Base-by-base conservation (phyloP, 805 yeast genomes). In the Phaffomyces opuntiae region DNA sequence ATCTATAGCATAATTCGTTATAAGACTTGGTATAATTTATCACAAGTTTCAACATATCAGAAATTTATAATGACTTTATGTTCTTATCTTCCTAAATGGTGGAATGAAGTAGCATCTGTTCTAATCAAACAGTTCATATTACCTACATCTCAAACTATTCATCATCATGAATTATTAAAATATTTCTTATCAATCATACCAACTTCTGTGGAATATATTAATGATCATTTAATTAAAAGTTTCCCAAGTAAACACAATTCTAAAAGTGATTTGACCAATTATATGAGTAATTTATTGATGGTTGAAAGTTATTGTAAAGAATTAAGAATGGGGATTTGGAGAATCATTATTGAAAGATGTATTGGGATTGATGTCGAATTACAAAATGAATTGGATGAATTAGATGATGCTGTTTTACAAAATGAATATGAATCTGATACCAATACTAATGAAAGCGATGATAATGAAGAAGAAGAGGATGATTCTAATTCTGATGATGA, bases 291-390 rank as follows among this genome's bases (percentile, higher is more conserved):
- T 60, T 60, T 87, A 41, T 66, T 90, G 43, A 59, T 60, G 25
- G 61, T 87, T 26, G 67, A 80, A 33, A 70, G 72, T 9, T 90
- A 91, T 63, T 86, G 93, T 51, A 78, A 80, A 5, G 96, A 89
- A 53, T 67, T 89, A 51, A 80, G 81, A 53, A 75, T 75, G 51
- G 78, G 78, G 40, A 72, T 87, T 7, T 90, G 97, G 96, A 81
- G 84, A 21, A 64, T 87, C 47, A 72, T 90, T 14, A 69, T 89
- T 36, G 96, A 91, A 62, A 77, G 81, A 50, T 75, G 86, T 46
- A 87, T 93, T 48, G 85, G 87, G 52, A 70, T 93, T 40, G 99
- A 91, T 64, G 96, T 90, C 6, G 98, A 89, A 63, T 70, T 90
- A 47, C 96, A 88, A 57, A 88, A 87, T 59, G 93, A 85, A 55